Evolutionary conservation across 2,329 filamentous ascomycete genomes (phyloP).

Genomic region (Aureobasidium sp.): DNA sequence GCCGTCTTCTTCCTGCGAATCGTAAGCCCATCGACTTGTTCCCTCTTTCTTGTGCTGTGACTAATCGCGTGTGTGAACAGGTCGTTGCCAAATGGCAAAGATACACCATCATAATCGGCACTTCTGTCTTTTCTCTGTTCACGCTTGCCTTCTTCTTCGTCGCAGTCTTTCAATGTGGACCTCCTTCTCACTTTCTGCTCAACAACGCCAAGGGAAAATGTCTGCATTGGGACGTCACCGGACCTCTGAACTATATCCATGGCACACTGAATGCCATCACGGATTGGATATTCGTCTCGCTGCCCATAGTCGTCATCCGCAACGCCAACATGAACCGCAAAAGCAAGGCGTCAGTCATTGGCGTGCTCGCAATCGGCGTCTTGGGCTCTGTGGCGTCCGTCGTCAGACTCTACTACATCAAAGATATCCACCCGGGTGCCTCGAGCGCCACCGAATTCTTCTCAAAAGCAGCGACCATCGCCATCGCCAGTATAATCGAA

Average conservation of each 20-base stretch:
- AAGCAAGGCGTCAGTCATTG: conserved; percentile 35
- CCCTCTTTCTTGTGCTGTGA: not conserved
- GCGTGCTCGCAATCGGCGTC: conserved; percentile 36
- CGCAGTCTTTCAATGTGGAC: conserved; percentile 26
- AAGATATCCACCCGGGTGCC: conserved; percentile 20
- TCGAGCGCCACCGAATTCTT: not conserved
- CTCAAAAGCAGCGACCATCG: conserved; percentile 3
- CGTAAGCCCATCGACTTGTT: conserved; percentile 19
- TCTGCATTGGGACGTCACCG: conserved; percentile 20
- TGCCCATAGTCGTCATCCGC: conserved; percentile 36
- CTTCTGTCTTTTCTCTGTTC: conserved; percentile 25
- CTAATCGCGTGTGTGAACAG: not conserved
- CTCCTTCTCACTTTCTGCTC: conserved; percentile 20
- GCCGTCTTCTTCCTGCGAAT: conserved; percentile 41
- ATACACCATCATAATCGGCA: conserved; percentile 23
- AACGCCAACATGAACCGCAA: conserved; percentile 34
- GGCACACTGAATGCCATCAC: conserved; percentile 32
- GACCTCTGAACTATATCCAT: conserved; percentile 22
- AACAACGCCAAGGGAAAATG: conserved; percentile 20
- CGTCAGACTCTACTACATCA: conserved; percentile 23
- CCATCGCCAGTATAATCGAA: conserved; percentile 28
- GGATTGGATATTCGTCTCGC: conserved; percentile 30
- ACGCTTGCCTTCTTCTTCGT: conserved; percentile 29
- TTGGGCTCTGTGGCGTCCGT: conserved; percentile 23
- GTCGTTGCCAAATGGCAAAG: conserved; percentile 31